Conservation (phyloP, 306 rosid species). For the Morella rubra region DNA sequence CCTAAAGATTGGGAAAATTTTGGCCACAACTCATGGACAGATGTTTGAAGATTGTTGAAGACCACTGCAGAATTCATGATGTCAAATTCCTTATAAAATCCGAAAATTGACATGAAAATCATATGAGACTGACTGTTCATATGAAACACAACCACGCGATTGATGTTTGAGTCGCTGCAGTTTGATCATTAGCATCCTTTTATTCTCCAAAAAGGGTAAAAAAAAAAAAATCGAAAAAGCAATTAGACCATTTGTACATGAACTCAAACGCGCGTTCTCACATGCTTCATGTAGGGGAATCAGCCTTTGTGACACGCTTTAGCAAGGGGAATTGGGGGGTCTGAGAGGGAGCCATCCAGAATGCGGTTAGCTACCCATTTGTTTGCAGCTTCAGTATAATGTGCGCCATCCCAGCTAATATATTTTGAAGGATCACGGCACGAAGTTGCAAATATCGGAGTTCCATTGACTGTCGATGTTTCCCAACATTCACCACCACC, state of each 20-base stretch:
- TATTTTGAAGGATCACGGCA: conserved; percentile 25
- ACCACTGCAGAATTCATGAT: too few species aligned
- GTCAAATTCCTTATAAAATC: too few species aligned
- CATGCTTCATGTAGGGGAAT: neutral
- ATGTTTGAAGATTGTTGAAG: too few species aligned
- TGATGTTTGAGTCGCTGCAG: too few species aligned
- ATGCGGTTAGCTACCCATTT: neutral
- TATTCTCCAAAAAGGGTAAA: neutral
- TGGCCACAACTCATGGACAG: too few species aligned
- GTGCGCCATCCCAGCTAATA: conserved; percentile 1
- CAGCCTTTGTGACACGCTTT: neutral
- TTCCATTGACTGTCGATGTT: conserved; percentile 15
- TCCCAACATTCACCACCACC: conserved; percentile 15
- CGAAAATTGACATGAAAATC: too few species aligned
- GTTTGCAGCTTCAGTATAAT: conserved; percentile 5
- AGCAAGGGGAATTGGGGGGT: neutral
- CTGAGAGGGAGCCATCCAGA: neutral
- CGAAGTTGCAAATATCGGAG: conserved; percentile 19
- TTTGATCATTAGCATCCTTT: neutral
- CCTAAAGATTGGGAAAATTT: too few species aligned
- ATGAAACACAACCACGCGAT: too few species aligned
- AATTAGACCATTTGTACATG: neutral
- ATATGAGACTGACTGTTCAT: too few species aligned
- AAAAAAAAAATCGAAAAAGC: neutral
- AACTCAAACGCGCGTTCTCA: neutral